These are phyloP conservation scores for Hypoxylon fuscum DNA, from an alignment of 495 filamentous ascomycete species.

Conservation along the genomic window DNA sequence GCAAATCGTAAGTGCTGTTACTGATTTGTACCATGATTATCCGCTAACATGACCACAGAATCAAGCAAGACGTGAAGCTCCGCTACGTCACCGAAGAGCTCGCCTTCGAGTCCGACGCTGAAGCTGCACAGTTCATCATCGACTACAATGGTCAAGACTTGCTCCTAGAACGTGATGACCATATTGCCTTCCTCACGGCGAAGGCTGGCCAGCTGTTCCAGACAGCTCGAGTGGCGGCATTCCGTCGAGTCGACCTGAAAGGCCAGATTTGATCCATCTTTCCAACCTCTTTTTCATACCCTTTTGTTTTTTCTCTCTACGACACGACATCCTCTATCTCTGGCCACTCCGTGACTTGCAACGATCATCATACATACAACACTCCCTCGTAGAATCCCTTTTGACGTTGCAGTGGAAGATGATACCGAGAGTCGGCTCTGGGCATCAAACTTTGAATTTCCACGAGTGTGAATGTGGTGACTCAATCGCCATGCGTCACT, in stretches of 20 bases:
- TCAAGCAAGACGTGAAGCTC: conserved; percentile 87
- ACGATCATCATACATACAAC: conserved; percentile 8
- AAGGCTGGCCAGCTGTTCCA: conserved; percentile 82
- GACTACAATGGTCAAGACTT: conserved; percentile 77
- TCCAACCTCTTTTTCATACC: conserved; percentile 21
- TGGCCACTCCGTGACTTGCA: conserved; percentile 17
- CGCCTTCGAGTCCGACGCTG: conserved; percentile 90
- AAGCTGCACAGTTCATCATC: conserved; percentile 87
- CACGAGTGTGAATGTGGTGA: conserved; percentile 30
- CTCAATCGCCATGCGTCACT: conserved; percentile 21
- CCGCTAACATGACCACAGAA: conserved; percentile 66
- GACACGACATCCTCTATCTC: conserved; percentile 21
- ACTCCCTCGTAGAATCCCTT: conserved; percentile 35
- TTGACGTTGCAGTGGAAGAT: conserved; percentile 17
- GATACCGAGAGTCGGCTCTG: conserved; percentile 20
- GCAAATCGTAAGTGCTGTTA: conserved; percentile 80
- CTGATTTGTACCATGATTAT: background rate
- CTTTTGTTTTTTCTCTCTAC: conserved; percentile 18
- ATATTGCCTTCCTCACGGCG: conserved; percentile 76
- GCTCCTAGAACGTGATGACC: conserved; percentile 79
- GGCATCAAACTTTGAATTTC: conserved; percentile 27
- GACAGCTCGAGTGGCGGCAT: conserved; percentile 71
- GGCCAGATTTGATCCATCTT: conserved; percentile 80
- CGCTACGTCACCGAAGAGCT: conserved; percentile 95
- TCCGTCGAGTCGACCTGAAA: conserved; percentile 92